Evolutionary conservation across 1,284 basidiomycete species (phyloP).

Genomic region (Veloboletus limbatus): DNA sequence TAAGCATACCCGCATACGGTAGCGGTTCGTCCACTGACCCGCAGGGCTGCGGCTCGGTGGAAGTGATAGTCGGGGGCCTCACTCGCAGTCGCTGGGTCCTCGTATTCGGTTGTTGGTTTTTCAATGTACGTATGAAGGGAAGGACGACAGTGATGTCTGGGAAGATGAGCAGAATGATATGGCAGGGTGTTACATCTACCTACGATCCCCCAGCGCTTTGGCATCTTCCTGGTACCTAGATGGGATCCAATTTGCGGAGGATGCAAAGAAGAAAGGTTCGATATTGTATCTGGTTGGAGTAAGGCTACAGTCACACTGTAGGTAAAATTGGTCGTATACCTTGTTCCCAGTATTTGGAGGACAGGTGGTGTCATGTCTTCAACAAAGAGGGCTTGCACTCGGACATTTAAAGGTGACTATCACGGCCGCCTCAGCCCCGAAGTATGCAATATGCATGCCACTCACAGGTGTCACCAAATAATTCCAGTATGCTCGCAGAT

Average conservation of each 20-base stretch:
- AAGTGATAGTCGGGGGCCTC: slow-evolving; percentile 1
- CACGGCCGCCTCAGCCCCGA: slow-evolving; percentile 4
- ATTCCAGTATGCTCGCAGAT: slow-evolving; percentile 20
- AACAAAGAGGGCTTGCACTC: slow-evolving; percentile 47
- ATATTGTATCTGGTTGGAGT: slow-evolving; percentile 29
- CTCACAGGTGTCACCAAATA: slow-evolving; percentile 19
- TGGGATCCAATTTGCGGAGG: slow-evolving; percentile 53
- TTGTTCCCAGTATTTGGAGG: slow-evolving; percentile 52
- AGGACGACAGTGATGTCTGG: slow-evolving; percentile 49
- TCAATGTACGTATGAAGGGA: slow-evolving; percentile 43
- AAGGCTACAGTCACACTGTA: not conserved
- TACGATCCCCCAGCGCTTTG: slow-evolving; percentile 43
- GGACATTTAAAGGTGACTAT: slow-evolving; percentile 36
- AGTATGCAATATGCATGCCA: not conserved
- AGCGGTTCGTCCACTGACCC: not conserved
- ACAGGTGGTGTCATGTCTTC: slow-evolving; percentile 46
- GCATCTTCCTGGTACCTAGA: slow-evolving; percentile 49
- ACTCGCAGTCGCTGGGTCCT: slow-evolving; percentile 5
- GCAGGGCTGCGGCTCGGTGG: not conserved
- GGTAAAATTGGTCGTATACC: slow-evolving; percentile 25
- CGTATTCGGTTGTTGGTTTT: slow-evolving; percentile 17
- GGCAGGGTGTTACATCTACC: slow-evolving; percentile 17
- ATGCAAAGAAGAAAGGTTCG: slow-evolving; percentile 59
- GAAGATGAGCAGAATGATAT: not conserved
- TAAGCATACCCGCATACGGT: slow-evolving; percentile 16